Percentiles rank a stretch among this genome's conserved stretches.
These are phyloP conservation scores for Phytophthora aleatoria DNA, from an alignment of 352 stramenopile genomes.

Conservation along the genomic window DNA sequence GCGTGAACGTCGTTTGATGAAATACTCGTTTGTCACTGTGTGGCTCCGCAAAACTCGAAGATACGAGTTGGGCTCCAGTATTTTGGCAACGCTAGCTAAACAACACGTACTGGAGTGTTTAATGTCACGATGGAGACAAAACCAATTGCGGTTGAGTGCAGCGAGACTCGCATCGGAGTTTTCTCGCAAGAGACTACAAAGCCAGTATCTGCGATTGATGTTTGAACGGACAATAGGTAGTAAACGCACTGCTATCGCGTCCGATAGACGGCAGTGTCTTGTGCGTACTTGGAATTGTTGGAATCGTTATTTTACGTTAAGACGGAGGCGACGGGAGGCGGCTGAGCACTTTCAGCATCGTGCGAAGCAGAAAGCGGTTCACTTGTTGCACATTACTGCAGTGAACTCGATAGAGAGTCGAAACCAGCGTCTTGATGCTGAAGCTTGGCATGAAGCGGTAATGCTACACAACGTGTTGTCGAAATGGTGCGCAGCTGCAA, in stretches of 20 bases:
- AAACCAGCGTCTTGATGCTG: conserved; percentile 24
- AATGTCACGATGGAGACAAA: conserved; percentile 24
- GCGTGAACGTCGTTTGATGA: conserved; percentile 10
- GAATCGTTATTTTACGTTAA: conserved; percentile 11
- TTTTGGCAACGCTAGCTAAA: conserved; percentile 6
- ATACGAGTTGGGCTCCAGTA: conserved; percentile 19
- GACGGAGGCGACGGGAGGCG: conserved; percentile 10
- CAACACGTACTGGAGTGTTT: conserved; percentile 3
- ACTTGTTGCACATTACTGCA: conserved; percentile 4
- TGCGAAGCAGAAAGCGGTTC: conserved; percentile 21
- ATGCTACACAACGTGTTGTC: conserved; percentile 13
- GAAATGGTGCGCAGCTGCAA: conserved; percentile 16
- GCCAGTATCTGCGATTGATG: conserved; percentile 4
- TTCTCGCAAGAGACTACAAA: conserved; percentile 6
- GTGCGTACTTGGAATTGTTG: conserved; percentile 10
- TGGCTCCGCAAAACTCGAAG: conserved; percentile 28
- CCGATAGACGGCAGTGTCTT: conserved; percentile 15
- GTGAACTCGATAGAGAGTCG: conserved; percentile 5
- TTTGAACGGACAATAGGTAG: conserved; percentile 15
- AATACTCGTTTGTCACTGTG: conserved; percentile 10
- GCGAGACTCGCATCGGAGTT: conserved; percentile 9
- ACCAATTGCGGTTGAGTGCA: conserved; percentile 5
- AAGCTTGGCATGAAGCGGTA: conserved; percentile 29
- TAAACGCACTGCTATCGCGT: conserved; percentile 6
- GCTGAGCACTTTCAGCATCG: conserved; percentile 17